Conservation (phyloP, 345 rosid species). For the Psidium friedrichsthalianum region DNA sequence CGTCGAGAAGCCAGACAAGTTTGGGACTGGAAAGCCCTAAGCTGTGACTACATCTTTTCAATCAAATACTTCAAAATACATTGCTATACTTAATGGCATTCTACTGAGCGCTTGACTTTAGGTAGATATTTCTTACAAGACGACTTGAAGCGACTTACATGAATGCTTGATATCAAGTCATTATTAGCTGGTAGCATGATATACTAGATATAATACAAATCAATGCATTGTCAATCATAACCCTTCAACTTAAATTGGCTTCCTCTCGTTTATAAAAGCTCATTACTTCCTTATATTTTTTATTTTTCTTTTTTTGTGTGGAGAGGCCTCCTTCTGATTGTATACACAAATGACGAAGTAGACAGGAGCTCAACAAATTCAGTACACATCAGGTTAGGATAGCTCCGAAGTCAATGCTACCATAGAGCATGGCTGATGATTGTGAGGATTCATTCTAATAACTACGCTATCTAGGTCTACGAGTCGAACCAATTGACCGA, state of each 20-base stretch:
- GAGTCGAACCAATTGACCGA: not conserved
- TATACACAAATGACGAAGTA: not conserved
- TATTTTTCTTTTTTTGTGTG: not conserved
- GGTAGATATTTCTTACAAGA: not conserved
- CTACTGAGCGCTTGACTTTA: not conserved
- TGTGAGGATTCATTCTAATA: not conserved
- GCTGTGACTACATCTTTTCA: not conserved
- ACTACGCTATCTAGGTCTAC: not conserved
- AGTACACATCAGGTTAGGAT: not conserved
- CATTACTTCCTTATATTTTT: not conserved
- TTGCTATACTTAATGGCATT: not conserved
- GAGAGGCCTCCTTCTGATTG: not conserved
- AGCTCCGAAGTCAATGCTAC: not conserved
- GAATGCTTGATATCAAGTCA: not conserved
- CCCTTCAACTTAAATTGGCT: not conserved
- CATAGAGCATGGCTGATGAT: not conserved
- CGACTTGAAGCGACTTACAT: not conserved
- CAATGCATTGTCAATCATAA: not conserved
- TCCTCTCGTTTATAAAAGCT: not conserved
- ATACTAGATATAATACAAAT: not conserved
- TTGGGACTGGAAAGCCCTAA: not conserved
- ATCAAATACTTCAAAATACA: not conserved
- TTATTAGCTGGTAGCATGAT: not conserved
- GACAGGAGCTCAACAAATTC: not conserved
- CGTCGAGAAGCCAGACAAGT: not conserved